phyloP scores from a whole-genome alignment of 2,329 filamentous ascomycete species.

The Rosellinia necatrix region DNA sequence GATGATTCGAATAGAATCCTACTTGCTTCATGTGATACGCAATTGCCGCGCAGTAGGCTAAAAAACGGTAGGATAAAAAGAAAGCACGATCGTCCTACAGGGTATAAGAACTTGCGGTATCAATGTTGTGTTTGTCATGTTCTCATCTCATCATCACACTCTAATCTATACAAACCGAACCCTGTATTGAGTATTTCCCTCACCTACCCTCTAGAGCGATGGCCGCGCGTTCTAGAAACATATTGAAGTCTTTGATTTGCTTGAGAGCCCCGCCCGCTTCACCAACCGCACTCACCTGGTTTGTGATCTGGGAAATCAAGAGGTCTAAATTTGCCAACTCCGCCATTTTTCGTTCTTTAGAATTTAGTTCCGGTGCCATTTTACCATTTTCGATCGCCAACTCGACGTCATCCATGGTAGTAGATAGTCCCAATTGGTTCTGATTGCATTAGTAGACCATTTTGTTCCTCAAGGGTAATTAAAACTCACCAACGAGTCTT shows the following conservation, averaged over 20 bases:
- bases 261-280: constrained; percentile 57
- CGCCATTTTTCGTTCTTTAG: constrained; percentile 52
- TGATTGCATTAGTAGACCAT: constrained; percentile 20
- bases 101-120: background rate
- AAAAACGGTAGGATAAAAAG: background rate
- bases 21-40: too few species aligned
- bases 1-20: too few species aligned
- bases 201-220: constrained; percentile 55
- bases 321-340: constrained; percentile 63
- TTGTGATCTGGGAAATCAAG: constrained; percentile 57
- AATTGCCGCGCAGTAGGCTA: background rate
- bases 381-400: constrained; percentile 58
- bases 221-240: constrained; percentile 65
- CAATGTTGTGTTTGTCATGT: constrained; percentile 16
- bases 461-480: background rate
- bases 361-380: constrained; percentile 52
- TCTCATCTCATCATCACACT: constrained; percentile 14
- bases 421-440: constrained; percentile 60
- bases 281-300: constrained; percentile 56
- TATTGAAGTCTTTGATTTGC: constrained; percentile 65
- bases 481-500: constrained; percentile 54
- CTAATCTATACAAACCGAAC: background rate
- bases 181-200: background rate
- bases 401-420: constrained; percentile 65
- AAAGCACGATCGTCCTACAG: background rate